Conservation (phyloP, 1,284 basidiomycete genomes). For the Ustilago curta region DNA sequence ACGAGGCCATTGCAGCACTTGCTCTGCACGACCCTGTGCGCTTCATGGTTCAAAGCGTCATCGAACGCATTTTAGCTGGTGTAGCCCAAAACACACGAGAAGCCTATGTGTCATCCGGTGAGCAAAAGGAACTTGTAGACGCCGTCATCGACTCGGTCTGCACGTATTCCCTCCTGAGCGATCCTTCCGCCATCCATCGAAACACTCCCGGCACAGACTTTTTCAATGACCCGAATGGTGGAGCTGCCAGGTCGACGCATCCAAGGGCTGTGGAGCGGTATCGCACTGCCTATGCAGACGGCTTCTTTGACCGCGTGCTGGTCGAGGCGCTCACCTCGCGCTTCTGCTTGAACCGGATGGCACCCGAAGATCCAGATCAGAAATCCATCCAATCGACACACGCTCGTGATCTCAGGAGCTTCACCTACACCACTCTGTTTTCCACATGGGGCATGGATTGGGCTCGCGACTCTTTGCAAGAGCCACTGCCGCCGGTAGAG, state of each 20-base stretch:
- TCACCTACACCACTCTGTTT: conserved; percentile 53
- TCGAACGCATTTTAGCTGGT: conserved; percentile 42
- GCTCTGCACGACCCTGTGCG: conserved; percentile 55
- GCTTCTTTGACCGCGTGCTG: conserved; percentile 35
- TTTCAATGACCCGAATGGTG: conserved; percentile 28
- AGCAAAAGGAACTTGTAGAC: conserved; percentile 51
- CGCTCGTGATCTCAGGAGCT: conserved; percentile 46
- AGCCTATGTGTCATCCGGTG: conserved; percentile 45
- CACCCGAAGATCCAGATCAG: conserved; percentile 57
- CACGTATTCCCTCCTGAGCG: conserved; percentile 57
- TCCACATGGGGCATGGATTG: conserved; percentile 58
- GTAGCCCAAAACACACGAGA: conserved; percentile 20
- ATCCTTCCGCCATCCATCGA: conserved; percentile 39
- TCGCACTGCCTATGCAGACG: conserved; percentile 34
- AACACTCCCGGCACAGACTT: conserved; percentile 40
- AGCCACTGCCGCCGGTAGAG: conserved; percentile 21
- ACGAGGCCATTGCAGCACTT: conserved; percentile 30
- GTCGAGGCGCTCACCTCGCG: conserved; percentile 47
- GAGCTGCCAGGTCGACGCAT: not conserved
- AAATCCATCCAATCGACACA: conserved; percentile 44
- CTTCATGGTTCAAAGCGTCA: conserved; percentile 49
- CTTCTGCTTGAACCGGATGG: conserved; percentile 30
- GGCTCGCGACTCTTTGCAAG: conserved; percentile 56
- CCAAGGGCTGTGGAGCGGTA: conserved; percentile 26
- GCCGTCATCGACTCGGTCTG: conserved; percentile 55